phyloP scores from a whole-genome alignment of 176 grass and related monocot species.

The Oropetium thomaeum region DNA sequence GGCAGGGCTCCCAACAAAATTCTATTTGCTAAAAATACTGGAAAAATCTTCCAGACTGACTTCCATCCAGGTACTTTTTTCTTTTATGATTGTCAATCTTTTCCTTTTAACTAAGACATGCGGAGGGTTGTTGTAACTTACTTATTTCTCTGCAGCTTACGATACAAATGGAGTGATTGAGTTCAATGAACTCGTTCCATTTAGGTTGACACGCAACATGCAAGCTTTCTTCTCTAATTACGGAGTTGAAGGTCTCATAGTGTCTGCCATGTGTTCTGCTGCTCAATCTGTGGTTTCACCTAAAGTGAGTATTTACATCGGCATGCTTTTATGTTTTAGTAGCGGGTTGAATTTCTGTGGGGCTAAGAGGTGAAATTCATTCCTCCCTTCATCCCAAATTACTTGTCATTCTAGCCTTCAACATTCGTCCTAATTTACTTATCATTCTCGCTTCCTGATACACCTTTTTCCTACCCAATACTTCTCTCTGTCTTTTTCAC shows the following conservation, averaged over 20 bases:
- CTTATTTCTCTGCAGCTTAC: slow-evolving; percentile 69
- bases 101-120: background rate
- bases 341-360: background rate
- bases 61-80: slow-evolving; percentile 89
- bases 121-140: slow-evolving; percentile 14
- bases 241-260: slow-evolving; percentile 90
- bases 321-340: slow-evolving; percentile 7
- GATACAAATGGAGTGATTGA: slow-evolving; percentile 96
- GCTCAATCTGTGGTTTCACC: slow-evolving; percentile 93
- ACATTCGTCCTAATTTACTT: too few species aligned
- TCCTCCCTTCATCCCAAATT: too few species aligned
- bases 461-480: too few species aligned
- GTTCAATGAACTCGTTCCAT: slow-evolving; percentile 95
- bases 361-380: slow-evolving; percentile 6
- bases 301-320: slow-evolving; percentile 54
- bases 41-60: slow-evolving; percentile 96
- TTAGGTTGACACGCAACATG: slow-evolving; percentile 96
- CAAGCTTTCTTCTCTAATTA: slow-evolving; percentile 98
- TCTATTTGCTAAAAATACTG: slow-evolving; percentile 97
- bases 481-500: too few species aligned
- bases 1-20: slow-evolving; percentile 98
- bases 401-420: too few species aligned
- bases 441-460: too few species aligned
- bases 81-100: background rate
- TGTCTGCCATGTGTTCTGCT: slow-evolving; percentile 96